Percentiles rank a stretch among this genome's conserved stretches.
phyloP scores from a whole-genome alignment of 345 rosid species.

The Linum usitatissimum region DNA sequence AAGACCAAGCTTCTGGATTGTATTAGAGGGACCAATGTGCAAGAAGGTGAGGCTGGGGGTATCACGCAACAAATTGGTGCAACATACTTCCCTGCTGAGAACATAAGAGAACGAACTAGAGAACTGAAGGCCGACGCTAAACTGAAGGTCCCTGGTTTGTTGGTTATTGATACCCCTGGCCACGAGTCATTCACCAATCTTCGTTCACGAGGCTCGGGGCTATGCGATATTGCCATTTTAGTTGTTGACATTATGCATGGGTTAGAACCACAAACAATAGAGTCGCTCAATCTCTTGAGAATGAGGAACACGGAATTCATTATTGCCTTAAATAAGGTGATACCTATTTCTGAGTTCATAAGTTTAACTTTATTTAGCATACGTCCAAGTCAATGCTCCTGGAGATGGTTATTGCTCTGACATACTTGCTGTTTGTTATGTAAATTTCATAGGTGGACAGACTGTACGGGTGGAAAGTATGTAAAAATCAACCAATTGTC shows the following conservation, averaged over 20 bases:
- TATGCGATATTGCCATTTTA: constrained; percentile 94
- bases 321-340: constrained; percentile 89
- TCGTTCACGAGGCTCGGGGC: constrained; percentile 84
- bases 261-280: constrained; percentile 84
- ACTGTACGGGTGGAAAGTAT: constrained; percentile 79
- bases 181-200: constrained; percentile 92
- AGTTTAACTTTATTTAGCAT: too few species aligned
- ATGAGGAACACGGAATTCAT: constrained; percentile 85
- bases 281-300: constrained; percentile 83
- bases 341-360: background rate
- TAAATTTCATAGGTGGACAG: constrained; percentile 66
- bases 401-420: constrained; percentile 6
- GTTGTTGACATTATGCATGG: constrained; percentile 97
- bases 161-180: constrained; percentile 98
- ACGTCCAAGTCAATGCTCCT: background rate
- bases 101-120: constrained; percentile 89
- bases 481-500: constrained; percentile 65
- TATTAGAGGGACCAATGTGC: constrained; percentile 94
- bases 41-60: constrained; percentile 99
- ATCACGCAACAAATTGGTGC: constrained; percentile 99
- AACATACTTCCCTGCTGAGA: constrained; percentile 86
- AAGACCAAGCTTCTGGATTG: constrained; percentile 93
- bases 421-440: background rate
- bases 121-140: constrained; percentile 90
- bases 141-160: constrained; percentile 84